A percentile compares a stretch with the other conserved stretches of the same genome.
Conservation (phyloP, 257 asterid species). For the Nicotiana obtusifolia region DNA sequence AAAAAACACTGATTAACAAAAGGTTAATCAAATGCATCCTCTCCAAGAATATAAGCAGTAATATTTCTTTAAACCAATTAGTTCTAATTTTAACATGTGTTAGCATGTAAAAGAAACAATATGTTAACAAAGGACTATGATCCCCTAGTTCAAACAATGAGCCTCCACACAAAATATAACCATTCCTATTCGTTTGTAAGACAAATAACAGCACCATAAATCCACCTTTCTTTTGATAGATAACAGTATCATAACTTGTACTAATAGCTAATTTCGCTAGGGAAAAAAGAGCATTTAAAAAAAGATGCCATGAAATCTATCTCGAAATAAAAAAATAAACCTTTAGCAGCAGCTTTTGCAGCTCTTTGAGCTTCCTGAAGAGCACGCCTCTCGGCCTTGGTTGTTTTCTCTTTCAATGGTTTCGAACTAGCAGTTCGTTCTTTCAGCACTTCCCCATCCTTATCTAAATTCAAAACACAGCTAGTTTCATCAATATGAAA, state of each 20-base stretch:
- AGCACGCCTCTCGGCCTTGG: constrained; percentile 95
- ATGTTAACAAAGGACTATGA: background rate
- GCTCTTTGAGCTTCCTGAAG: constrained; percentile 94
- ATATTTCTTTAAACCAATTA: background rate
- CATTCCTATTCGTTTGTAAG: background rate
- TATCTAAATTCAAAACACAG: constrained; percentile 20
- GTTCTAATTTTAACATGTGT: background rate
- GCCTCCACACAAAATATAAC: background rate
- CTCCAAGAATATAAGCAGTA: background rate
- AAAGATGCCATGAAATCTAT: background rate
- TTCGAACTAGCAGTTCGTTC: constrained; percentile 38
- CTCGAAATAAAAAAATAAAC: constrained; percentile 19
- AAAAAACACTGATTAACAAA: background rate
- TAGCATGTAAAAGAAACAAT: background rate
- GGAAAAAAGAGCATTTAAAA: background rate
- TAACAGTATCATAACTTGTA: background rate
- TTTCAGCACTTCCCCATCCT: constrained; percentile 48
- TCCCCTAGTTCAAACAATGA: background rate
- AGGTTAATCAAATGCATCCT: background rate
- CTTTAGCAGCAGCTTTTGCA: constrained; percentile 80
- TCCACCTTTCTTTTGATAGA: background rate
- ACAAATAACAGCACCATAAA: background rate
- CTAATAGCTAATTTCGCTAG: background rate
- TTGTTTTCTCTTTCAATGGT: constrained; percentile 68
- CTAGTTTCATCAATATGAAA: background rate